Conservation (phyloP, 192 early-diverging fungal genomes). For the Diversispora epigaea region DNA sequence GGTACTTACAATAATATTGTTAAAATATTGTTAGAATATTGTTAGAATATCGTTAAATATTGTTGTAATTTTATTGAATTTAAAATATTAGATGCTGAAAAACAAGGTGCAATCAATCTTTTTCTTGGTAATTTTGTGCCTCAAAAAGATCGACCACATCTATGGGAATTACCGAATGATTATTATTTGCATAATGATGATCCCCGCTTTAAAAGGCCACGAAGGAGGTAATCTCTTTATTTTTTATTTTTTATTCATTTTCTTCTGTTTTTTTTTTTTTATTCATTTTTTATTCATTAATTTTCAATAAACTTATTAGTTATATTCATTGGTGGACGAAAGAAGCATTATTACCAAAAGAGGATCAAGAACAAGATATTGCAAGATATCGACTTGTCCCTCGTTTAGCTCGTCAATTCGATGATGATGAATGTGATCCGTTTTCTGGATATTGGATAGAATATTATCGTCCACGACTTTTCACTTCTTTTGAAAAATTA, state of each 20-base stretch:
- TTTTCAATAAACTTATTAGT: slow-evolving; percentile 47
- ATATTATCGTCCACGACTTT: slow-evolving; percentile 80
- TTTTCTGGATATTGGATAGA: slow-evolving; percentile 68
- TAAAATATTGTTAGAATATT: background rate
- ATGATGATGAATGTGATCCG: slow-evolving; percentile 26
- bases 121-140: slow-evolving; percentile 78
- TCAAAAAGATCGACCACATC: slow-evolving; percentile 48
- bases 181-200: slow-evolving; percentile 76
- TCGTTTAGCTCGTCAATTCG: slow-evolving; percentile 28
- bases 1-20: slow-evolving; percentile 45
- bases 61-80: background rate
- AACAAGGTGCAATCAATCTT: slow-evolving; percentile 92
- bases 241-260: background rate
- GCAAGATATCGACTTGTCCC: slow-evolving; percentile 36
- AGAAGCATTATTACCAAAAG: slow-evolving; percentile 43
- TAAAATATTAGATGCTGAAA: slow-evolving; percentile 78
- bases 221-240: slow-evolving; percentile 47
- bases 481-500: slow-evolving; percentile 73
- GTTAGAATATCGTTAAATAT: background rate
- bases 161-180: slow-evolving; percentile 81
- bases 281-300: background rate
- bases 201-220: slow-evolving; percentile 44
- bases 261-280: too few relatives aligned
- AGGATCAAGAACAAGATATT: slow-evolving; percentile 26
- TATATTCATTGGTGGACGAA: slow-evolving; percentile 66